Conservation (phyloP, 225 moss, liverwort and hornwort genomes). For the Pleurozium schreberi region DNA sequence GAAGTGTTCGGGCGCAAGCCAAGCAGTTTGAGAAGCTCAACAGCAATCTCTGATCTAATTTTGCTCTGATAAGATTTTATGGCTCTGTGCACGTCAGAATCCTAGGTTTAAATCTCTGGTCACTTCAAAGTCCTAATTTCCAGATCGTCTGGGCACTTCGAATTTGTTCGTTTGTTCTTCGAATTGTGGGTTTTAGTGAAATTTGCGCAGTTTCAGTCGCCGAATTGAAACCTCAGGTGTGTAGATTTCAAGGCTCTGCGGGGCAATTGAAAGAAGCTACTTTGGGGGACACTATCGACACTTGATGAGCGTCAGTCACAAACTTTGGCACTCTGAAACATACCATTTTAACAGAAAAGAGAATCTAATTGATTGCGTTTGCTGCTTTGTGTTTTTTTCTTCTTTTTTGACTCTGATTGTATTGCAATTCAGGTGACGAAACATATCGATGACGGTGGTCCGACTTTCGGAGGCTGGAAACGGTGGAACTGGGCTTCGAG, state of each 20-base stretch:
- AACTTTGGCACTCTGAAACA: neutral
- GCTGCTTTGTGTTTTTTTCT: neutral
- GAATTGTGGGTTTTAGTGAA: neutral
- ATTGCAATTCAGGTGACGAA: constrained; percentile 14
- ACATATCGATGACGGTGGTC: constrained; percentile 13
- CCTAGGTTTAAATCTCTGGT: neutral
- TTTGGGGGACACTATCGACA: neutral
- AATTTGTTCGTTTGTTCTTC: neutral
- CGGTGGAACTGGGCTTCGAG: constrained; percentile 28
- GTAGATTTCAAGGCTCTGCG: neutral
- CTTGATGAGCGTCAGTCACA: neutral
- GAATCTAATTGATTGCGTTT: neutral
- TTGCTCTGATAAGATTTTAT: no score
- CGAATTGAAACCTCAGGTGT: neutral
- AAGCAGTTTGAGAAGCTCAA: neutral
- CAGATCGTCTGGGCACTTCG: neutral
- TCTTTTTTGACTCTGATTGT: neutral
- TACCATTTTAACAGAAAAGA: neutral
- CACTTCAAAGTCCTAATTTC: neutral
- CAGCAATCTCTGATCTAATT: neutral
- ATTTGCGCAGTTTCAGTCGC: neutral
- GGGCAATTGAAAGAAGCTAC: neutral
- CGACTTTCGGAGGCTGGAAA: constrained; percentile 19
- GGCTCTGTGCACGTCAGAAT: neutral
- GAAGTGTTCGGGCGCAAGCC: neutral